A percentile compares a stretch with the other conserved stretches of the same genome.
Evolutionary conservation across 495 filamentous ascomycete genomes (phyloP).

Genomic region (Aspergillus diversus): DNA sequence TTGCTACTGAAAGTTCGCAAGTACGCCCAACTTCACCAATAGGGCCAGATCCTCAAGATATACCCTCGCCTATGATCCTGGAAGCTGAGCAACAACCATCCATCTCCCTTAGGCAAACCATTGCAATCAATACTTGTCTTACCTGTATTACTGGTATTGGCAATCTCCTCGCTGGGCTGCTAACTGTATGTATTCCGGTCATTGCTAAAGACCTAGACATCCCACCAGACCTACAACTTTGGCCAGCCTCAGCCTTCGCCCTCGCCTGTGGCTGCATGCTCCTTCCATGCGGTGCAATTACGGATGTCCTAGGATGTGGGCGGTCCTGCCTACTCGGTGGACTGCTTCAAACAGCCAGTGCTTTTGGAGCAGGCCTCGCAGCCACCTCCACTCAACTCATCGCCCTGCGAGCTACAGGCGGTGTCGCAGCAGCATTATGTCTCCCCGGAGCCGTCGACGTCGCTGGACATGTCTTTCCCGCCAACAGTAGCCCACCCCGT

Average conservation of each 20-base stretch:
- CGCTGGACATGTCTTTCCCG: conserved; percentile 45
- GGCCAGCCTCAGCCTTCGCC: conserved; percentile 20
- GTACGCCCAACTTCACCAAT: too few relatives aligned
- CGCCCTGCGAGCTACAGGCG: conserved; percentile 53
- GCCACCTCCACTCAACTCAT: conserved; percentile 52
- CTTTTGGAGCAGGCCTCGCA: conserved; percentile 50
- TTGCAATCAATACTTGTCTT: neutral
- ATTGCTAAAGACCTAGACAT: conserved; percentile 5
- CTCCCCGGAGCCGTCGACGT: conserved; percentile 56
- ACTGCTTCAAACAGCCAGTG: conserved; percentile 46
- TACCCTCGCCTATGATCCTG: too few relatives aligned
- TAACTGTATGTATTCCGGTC: conserved; percentile 8
- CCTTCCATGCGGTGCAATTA: conserved; percentile 53
- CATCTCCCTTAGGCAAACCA: neutral
- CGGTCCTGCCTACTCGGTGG: conserved; percentile 50
- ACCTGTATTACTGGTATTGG: neutral
- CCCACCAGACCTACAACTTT: neutral
- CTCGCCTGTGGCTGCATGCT: conserved; percentile 54
- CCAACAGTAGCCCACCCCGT: conserved; percentile 31
- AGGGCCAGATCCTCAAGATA: too few relatives aligned
- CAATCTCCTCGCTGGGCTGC: conserved; percentile 3
- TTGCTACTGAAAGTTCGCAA: too few relatives aligned
- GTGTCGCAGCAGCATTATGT: conserved; percentile 52
- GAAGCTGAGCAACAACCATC: neutral
- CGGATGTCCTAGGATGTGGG: conserved; percentile 53